These are phyloP conservation scores for Sordaria brevicollis DNA, from an alignment of 495 filamentous ascomycete genomes.

Conservation along the genomic window DNA sequence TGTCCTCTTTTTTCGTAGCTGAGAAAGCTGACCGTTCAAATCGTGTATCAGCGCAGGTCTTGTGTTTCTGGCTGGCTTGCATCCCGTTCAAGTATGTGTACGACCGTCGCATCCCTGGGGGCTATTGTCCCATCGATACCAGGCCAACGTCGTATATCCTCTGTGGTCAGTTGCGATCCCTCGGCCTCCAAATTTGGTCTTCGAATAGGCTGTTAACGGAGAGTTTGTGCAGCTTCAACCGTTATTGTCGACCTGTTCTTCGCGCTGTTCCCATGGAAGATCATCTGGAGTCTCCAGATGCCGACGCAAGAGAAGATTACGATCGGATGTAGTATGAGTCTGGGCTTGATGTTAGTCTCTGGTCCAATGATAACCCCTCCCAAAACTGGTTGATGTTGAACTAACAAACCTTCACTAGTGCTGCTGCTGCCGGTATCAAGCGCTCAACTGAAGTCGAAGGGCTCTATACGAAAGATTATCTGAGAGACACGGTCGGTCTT, in stretches of 20 bases:
- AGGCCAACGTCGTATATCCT: constrained; percentile 12
- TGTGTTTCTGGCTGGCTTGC: constrained; percentile 13
- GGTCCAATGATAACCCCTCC: too few species aligned
- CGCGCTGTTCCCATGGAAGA: constrained; percentile 33
- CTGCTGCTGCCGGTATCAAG: constrained; percentile 13
- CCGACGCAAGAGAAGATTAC: constrained; percentile 33
- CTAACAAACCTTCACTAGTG: too few species aligned
- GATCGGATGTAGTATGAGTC: constrained; percentile 37
- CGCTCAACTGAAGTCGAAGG: constrained; percentile 11
- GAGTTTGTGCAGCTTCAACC: constrained; percentile 4
- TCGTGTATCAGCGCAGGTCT: constrained; percentile 16
- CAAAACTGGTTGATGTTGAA: too few species aligned
- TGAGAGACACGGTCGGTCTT: constrained; percentile 7
- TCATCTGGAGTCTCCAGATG: constrained; percentile 41
- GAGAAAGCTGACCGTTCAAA: not conserved
- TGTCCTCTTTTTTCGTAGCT: constrained; percentile 3
- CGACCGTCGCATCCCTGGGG: constrained; percentile 11
- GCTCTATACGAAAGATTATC: constrained; percentile 11
- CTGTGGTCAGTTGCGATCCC: constrained; percentile 6
- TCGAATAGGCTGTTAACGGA: too few species aligned
- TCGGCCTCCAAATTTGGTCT: too few species aligned
- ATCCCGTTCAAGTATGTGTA: constrained; percentile 12
- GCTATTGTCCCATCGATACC: constrained; percentile 12
- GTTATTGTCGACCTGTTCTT: constrained; percentile 36
- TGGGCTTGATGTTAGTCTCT: constrained; percentile 35